These are phyloP conservation scores for Fusarium protoensiforme DNA, from an alignment of 2,329 filamentous ascomycete species.

Conservation along the genomic window DNA sequence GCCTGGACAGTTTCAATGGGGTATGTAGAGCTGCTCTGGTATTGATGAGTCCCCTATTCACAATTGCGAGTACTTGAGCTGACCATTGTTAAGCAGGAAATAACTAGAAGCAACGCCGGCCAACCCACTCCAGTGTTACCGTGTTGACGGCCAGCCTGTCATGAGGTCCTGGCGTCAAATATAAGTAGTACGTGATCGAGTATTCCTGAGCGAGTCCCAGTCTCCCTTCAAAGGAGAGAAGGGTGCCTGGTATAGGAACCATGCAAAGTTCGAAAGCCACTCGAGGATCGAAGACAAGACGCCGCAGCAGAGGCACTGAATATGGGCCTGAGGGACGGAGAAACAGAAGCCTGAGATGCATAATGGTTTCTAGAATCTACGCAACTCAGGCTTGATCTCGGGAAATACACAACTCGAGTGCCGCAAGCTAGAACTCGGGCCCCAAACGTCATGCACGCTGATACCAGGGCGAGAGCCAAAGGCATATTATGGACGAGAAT, in stretches of 20 bases:
- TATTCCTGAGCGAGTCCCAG: background rate
- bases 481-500: background rate
- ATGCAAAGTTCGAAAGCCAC: background rate
- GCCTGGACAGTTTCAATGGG: background rate
- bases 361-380: background rate
- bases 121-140: background rate
- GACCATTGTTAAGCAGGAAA: background rate
- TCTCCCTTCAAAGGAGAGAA: fast-evolving
- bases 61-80: background rate
- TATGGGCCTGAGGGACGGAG: too few species aligned
- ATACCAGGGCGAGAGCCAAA: background rate
- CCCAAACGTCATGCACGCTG: background rate
- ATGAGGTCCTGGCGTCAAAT: background rate
- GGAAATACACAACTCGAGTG: background rate
- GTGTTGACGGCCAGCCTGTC: background rate
- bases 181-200: background rate
- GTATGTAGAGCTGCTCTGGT: background rate
- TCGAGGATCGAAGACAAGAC: background rate
- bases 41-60: too few species aligned
- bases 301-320: background rate
- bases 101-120: background rate
- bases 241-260: background rate
- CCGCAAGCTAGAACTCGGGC: background rate
- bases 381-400: background rate
- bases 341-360: background rate